Conservation (phyloP, 75 land plant genomes). For the Ceratopteris richardii region DNA sequence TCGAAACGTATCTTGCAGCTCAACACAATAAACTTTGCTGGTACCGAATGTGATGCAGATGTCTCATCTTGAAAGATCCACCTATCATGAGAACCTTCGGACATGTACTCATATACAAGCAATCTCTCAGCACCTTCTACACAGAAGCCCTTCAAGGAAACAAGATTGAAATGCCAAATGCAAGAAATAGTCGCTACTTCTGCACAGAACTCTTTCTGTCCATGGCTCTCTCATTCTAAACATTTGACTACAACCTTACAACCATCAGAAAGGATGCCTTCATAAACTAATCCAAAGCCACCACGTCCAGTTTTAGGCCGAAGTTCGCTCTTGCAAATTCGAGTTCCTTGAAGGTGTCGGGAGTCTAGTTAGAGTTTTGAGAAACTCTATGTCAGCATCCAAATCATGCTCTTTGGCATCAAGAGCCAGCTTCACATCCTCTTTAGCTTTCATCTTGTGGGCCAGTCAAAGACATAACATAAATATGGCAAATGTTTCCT, state of each 20-base stretch:
- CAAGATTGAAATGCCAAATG: constrained; percentile 32
- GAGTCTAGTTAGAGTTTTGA: constrained; percentile 17
- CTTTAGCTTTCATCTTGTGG: background rate
- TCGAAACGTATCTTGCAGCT: background rate
- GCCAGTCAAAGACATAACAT: background rate
- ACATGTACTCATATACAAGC: constrained; percentile 35
- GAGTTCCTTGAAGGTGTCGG: constrained; percentile 21
- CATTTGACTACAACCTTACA: constrained; percentile 19
- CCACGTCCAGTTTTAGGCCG: constrained; percentile 19
- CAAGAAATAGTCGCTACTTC: constrained; percentile 21
- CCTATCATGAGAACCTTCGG: constrained; percentile 29
- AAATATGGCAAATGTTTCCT: no score
- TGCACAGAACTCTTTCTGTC: constrained; percentile 24
- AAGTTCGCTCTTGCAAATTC: constrained; percentile 23
- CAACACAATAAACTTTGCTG: background rate
- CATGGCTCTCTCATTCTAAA: constrained; percentile 7
- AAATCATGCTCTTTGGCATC: background rate
- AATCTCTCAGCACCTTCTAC: constrained; percentile 20
- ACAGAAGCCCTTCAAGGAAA: constrained; percentile 34
- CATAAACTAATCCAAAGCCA: constrained; percentile 22
- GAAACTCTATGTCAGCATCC: constrained; percentile 5
- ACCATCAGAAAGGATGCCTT: constrained; percentile 8
- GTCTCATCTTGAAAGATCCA: constrained; percentile 3
- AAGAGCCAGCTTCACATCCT: background rate
- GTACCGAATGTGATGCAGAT: background rate